phyloP scores from a whole-genome alignment of 345 rosid species.

The Rubroshorea leprosula region DNA sequence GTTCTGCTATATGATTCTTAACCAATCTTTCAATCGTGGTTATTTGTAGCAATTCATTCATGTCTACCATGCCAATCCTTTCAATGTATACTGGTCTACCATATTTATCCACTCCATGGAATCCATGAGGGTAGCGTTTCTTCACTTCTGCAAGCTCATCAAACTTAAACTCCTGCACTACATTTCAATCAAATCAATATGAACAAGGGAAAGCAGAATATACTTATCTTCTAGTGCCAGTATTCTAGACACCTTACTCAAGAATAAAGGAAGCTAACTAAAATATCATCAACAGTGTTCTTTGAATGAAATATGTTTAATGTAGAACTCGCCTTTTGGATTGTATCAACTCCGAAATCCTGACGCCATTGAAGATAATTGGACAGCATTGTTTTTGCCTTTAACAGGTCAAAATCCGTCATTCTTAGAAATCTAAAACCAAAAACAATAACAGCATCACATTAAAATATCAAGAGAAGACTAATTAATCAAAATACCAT shows the following conservation, averaged over 20 bases:
- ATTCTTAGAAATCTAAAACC: constrained; percentile 40
- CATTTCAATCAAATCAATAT: background rate
- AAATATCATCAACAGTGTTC: background rate
- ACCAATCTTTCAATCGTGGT: constrained; percentile 44
- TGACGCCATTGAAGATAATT: constrained; percentile 51
- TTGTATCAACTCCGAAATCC: constrained; percentile 38
- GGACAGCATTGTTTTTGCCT: constrained; percentile 41
- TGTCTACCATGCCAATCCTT: constrained; percentile 51
- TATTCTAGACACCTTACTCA: background rate
- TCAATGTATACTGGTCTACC: constrained; percentile 61
- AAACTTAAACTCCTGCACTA: constrained; percentile 42
- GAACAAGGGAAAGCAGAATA: background rate
- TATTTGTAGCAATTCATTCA: constrained; percentile 36
- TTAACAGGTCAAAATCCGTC: constrained; percentile 49
- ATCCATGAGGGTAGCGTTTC: constrained; percentile 60
- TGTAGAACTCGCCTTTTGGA: constrained; percentile 31
- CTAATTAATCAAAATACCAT: background rate
- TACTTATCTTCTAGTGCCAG: background rate
- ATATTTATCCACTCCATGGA: constrained; percentile 50
- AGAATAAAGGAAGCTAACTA: background rate
- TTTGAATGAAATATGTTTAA: background rate
- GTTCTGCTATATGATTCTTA: constrained; percentile 50
- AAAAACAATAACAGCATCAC: background rate
- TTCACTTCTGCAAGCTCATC: constrained; percentile 43
- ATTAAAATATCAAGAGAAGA: background rate